Conservation (phyloP, 2,329 filamentous ascomycete species). For the Camillea tinctor region DNA sequence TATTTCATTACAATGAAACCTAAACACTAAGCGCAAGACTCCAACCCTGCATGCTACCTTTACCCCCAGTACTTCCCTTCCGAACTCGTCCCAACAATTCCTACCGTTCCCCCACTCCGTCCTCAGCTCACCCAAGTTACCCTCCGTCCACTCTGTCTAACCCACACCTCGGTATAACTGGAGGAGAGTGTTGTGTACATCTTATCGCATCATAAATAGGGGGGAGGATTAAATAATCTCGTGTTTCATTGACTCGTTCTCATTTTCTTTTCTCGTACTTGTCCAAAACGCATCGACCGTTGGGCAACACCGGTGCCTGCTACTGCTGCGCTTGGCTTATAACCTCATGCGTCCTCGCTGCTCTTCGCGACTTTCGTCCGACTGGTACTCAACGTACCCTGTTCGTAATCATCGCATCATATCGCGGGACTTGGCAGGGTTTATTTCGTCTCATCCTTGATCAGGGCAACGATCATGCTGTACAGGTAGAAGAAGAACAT, state of each 20-base stretch:
- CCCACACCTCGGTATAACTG: neutral
- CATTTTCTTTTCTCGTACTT: neutral
- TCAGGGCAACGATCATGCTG: constrained; percentile 96
- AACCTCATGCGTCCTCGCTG: neutral
- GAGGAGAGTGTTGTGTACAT: neutral
- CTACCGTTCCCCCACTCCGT: neutral
- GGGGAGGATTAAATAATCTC: neutral
- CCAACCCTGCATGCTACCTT: neutral
- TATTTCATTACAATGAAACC: constrained; percentile 16
- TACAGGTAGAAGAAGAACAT: constrained; percentile 99
- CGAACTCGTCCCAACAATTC: neutral
- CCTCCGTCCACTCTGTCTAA: neutral
- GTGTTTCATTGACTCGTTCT: neutral
- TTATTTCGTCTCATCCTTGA: constrained; percentile 90
- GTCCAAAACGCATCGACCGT: neutral
- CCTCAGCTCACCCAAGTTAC: neutral
- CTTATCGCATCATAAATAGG: neutral
- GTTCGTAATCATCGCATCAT: constrained; percentile 6
- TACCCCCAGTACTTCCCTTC: neutral
- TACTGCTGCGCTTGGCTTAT: neutral
- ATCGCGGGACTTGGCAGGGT: neutral
- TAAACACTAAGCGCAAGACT: neutral
- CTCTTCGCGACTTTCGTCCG: neutral
- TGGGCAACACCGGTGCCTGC: too few relatives aligned
- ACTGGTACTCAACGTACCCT: constrained; percentile 9